Conservation (phyloP, 805 yeast genomes). For the Candida boidinii region DNA sequence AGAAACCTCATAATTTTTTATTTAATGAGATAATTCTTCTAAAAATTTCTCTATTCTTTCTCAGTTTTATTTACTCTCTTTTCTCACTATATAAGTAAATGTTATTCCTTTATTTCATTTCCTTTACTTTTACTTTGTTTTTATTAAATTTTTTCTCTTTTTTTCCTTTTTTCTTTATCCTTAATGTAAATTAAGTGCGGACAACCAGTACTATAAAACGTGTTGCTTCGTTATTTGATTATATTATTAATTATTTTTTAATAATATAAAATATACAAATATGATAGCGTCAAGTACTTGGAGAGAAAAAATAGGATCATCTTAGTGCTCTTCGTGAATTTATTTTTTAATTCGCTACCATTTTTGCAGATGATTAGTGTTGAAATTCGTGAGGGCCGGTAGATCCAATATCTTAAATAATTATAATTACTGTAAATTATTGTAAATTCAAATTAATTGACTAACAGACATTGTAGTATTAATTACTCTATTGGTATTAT, state of each 20-base stretch:
- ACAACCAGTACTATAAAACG: slow-evolving; percentile 66
- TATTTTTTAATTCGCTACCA: slow-evolving; percentile 21
- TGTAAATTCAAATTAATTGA: too few species aligned
- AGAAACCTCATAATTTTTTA: too few species aligned
- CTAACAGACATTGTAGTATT: too few species aligned
- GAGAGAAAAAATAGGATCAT: slow-evolving; percentile 56
- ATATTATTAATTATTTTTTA: slow-evolving; percentile 10
- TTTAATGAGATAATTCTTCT: neutral
- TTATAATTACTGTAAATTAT: too few species aligned
- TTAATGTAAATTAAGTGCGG: slow-evolving; percentile 73
- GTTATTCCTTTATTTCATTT: neutral
- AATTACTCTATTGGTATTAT: too few species aligned
- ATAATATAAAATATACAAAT: slow-evolving; percentile 16
- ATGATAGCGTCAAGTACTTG: slow-evolving; percentile 62
- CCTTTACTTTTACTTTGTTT: neutral
- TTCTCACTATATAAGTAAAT: too few species aligned
- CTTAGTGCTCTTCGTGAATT: slow-evolving; percentile 55
- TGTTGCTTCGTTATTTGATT: slow-evolving; percentile 50
- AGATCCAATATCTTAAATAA: slow-evolving; percentile 53
- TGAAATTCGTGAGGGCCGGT: slow-evolving; percentile 53
- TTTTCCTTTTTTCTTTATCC: slow-evolving; percentile 16
- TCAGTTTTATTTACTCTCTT: too few species aligned
- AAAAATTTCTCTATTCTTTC: too few species aligned
- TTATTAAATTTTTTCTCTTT: slow-evolving; percentile 5
- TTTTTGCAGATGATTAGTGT: slow-evolving; percentile 30